Evolutionary conservation across 129 eudicot genomes (phyloP), one percentile per base, ranked within the genome.

Genomic region (Lactuca sativa): DNA sequence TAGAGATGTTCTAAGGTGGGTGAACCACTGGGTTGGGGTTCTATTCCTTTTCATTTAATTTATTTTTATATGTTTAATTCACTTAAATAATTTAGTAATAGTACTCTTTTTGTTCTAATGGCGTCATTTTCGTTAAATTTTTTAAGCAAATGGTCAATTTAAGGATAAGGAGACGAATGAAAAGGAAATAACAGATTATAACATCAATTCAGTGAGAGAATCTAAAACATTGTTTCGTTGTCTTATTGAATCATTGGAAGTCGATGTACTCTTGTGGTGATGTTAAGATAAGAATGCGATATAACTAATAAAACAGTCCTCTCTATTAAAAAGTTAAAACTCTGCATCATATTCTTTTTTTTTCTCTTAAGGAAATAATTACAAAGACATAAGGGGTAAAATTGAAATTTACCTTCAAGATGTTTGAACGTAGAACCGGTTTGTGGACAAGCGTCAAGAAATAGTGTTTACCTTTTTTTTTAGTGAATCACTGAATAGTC

Each of bases 1-100:
- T 70, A 70, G 56, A 52, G 74, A 64, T 70, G 72, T 71, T 67
- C 60, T 60, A 43, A 57, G 87, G 86, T 85, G 85, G 96, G 86
- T 86, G 78, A 86, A 89, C 92, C 75, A 82, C 89, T 79, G 47
- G 62, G 64, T 38, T 61, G 61, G 62, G 61, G 55, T 66, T 64
- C n/a, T 74, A 38, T 71, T 59, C 17, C 5, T 9, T 40, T 44
- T 36, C 51, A 44, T 14, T 43, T 7, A n/a, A 14, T 51, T 59
- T 47, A 9, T 57, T 47, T 55, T 56, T 51, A 14, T 47, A 25
- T 56, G 43, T 15, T 55, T 55, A 5, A 11, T 47, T 47, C 52
- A 47, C 15, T 47, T 12, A 47, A 11, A 47, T 47, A 47, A 47
- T 43, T 43, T 43, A 43, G 7, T 43, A 43, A 43, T 43, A 5